Evolutionary conservation across 345 rosid genomes (phyloP).

Genomic region (Melaleuca quinquenervia): DNA sequence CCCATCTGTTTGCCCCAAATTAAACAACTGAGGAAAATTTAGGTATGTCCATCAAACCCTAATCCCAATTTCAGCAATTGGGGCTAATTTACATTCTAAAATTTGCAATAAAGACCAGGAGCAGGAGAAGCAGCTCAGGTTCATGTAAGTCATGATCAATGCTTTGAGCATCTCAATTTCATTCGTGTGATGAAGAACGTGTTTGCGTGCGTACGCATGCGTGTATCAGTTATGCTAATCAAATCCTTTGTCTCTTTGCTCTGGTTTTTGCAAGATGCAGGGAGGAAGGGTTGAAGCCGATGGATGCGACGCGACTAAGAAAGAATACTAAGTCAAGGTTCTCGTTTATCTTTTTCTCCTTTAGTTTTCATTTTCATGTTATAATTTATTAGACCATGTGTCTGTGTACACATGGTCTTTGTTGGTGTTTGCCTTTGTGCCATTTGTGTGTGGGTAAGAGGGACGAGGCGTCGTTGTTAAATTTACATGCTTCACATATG

Average conservation of each 20-base stretch:
- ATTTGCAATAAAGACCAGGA: neutral
- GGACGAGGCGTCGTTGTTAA: too few relatives aligned
- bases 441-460: too few relatives aligned
- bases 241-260: neutral
- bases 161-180: neutral
- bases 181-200: neutral
- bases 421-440: too few relatives aligned
- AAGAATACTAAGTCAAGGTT: conserved; percentile 18
- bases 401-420: too few relatives aligned
- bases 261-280: neutral
- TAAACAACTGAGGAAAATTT: too few relatives aligned
- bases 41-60: too few relatives aligned
- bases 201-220: neutral
- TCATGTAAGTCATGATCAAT: neutral
- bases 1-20: too few relatives aligned
- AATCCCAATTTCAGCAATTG: neutral
- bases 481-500: too few relatives aligned
- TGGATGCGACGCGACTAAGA: conserved; percentile 61
- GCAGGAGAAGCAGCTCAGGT: neutral
- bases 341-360: too few relatives aligned
- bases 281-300: conserved; percentile 18
- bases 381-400: too few relatives aligned
- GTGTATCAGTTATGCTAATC: too few relatives aligned
- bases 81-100: neutral
- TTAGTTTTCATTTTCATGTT: too few relatives aligned